Conservation (phyloP, 2,329 filamentous ascomycete genomes). For the Cadophora luteo-olivacea region DNA sequence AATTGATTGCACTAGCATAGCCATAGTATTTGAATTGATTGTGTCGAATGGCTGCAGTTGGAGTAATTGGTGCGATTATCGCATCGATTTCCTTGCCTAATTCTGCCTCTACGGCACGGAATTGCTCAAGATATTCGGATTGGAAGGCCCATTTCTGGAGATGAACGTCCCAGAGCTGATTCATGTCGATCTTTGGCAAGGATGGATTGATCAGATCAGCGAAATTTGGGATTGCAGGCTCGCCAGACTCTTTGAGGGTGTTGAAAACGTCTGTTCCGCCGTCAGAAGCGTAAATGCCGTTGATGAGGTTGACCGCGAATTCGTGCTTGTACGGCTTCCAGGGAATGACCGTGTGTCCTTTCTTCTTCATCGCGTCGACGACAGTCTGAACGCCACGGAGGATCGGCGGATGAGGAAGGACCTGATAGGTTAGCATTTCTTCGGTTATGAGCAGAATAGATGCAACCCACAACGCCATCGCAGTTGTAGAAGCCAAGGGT, state of each 20-base stretch:
- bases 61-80: slow-evolving; percentile 44
- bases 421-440: slow-evolving; percentile 28
- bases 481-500: slow-evolving; percentile 47
- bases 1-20: slow-evolving; percentile 38
- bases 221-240: slow-evolving; percentile 48
- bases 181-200: slow-evolving; percentile 36
- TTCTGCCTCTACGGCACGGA: slow-evolving; percentile 39
- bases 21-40: slow-evolving; percentile 38
- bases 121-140: slow-evolving; percentile 45
- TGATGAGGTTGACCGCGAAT: slow-evolving; percentile 39
- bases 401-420: slow-evolving; percentile 47
- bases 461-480: slow-evolving; percentile 43
- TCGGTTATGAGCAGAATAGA: background rate
- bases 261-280: slow-evolving; percentile 38
- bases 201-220: slow-evolving; percentile 33
- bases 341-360: slow-evolving; percentile 46
- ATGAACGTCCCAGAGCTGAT: slow-evolving; percentile 36
- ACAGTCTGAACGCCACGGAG: slow-evolving; percentile 44
- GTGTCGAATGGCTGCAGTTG: slow-evolving; percentile 44
- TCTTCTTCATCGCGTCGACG: slow-evolving; percentile 42
- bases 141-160: slow-evolving; percentile 41
- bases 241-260: slow-evolving; percentile 40
- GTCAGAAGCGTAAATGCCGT: slow-evolving; percentile 40
- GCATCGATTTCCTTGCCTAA: slow-evolving; percentile 44
- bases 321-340: slow-evolving; percentile 46